Evolutionary conservation across 345 rosid species (phyloP).

Genomic region (Gossypioides kirkii): DNA sequence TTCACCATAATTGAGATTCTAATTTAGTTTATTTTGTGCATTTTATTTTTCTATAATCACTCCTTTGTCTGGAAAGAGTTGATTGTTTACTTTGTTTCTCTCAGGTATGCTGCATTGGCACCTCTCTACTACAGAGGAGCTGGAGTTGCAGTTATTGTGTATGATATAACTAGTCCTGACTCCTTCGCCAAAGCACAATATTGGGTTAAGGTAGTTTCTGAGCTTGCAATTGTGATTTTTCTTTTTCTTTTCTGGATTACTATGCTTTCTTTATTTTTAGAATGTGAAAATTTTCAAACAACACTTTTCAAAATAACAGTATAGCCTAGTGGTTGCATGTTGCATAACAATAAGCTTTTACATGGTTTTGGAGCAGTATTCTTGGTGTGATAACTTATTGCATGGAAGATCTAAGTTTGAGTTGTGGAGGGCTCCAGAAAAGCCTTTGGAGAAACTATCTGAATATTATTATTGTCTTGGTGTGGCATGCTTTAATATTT

Average conservation of each 20-base stretch:
- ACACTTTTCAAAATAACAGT: not conserved
- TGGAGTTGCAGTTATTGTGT: constrained; percentile 88
- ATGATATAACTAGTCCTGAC: constrained; percentile 94
- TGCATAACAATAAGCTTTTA: not conserved
- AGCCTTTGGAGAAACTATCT: not conserved
- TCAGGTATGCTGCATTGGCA: constrained; percentile 93
- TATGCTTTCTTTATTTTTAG: constrained; percentile 1
- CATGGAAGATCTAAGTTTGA: constrained; percentile 2
- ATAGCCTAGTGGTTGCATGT: not conserved
- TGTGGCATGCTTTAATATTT: not conserved
- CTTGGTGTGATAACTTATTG: not conserved
- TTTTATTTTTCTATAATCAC: not conserved
- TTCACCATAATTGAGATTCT: not conserved
- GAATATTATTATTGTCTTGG: not conserved
- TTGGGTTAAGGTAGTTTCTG: constrained; percentile 82
- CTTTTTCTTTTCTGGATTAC: not conserved
- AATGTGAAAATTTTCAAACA: not conserved
- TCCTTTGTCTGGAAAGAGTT: not conserved
- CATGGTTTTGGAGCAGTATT: not conserved
- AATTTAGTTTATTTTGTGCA: not conserved
- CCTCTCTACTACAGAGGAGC: constrained; percentile 98
- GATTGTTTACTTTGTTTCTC: constrained; percentile 9
- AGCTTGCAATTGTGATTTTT: not conserved
- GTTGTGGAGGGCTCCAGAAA: not conserved
- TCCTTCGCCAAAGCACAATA: constrained; percentile 88